Evolutionary conservation across 2,329 filamentous ascomycete species (phyloP).

Genomic region (Thyridium curvatum): DNA sequence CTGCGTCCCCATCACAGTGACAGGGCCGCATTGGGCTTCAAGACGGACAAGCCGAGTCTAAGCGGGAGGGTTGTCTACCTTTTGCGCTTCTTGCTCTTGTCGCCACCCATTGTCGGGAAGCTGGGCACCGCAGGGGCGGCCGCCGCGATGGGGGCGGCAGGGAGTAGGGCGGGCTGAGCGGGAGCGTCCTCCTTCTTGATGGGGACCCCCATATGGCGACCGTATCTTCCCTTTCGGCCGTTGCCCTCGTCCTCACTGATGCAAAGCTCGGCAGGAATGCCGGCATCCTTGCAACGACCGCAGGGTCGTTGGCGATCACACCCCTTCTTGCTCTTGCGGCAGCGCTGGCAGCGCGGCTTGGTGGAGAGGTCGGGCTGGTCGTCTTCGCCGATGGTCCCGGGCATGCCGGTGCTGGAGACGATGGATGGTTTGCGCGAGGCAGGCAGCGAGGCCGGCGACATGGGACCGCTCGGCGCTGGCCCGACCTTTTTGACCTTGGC

Average conservation of each 20-base stretch:
- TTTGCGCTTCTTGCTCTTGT: conserved; percentile 59
- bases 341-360: conserved; percentile 95
- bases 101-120: conserved; percentile 18
- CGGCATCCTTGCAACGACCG: conserved; percentile 90
- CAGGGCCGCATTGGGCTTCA: too few relatives aligned
- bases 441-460: conserved; percentile 62
- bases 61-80: conserved; percentile 28
- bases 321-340: conserved; percentile 98
- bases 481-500: conserved; percentile 43
- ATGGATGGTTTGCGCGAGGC: conserved; percentile 71
- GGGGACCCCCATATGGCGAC: conserved; percentile 63
- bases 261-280: conserved; percentile 87
- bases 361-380: conserved; percentile 89
- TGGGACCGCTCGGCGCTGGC: conserved; percentile 35
- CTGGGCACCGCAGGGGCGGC: conserved; percentile 18
- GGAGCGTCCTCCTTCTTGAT: conserved; percentile 50
- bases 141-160: conserved; percentile 36
- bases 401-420: conserved; percentile 48
- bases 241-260: conserved; percentile 98
- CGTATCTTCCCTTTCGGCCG: conserved; percentile 89
- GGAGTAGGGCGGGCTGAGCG: conserved; percentile 24
- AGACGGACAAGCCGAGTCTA: background rate
- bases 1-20: background rate
- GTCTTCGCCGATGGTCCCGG: conserved; percentile 57
- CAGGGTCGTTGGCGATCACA: conserved; percentile 96